Percentiles rank a stretch among this genome's conserved stretches.
Conservation (phyloP, 164 flowering plant species). For the Paratinospora sagittata region DNA sequence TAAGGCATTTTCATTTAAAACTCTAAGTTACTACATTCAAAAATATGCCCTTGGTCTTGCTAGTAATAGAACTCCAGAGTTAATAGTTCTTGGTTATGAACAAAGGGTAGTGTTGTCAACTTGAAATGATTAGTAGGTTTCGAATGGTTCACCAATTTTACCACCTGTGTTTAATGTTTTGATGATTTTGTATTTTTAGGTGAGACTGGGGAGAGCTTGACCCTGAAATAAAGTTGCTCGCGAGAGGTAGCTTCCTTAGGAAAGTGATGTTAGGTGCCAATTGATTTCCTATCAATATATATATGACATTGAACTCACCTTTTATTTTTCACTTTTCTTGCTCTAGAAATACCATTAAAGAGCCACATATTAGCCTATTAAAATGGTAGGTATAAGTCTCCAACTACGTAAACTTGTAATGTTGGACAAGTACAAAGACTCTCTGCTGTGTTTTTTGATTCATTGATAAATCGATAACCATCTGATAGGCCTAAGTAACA, state of each 20-base stretch:
- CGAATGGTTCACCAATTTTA: not conserved
- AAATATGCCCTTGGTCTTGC: not conserved
- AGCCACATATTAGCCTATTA: not conserved
- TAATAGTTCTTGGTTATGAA: not conserved
- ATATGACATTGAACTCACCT: too few species aligned
- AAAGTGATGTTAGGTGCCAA: conserved; percentile 14
- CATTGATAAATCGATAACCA: not conserved
- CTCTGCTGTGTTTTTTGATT: not conserved
- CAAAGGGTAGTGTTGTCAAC: not conserved
- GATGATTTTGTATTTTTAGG: conserved; percentile 12
- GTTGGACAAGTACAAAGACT: not conserved
- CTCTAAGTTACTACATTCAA: not conserved
- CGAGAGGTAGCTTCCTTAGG: conserved; percentile 7
- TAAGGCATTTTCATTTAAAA: too few species aligned
- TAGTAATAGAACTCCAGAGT: not conserved
- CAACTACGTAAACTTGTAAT: not conserved
- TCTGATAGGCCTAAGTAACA: too few species aligned
- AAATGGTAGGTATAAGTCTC: not conserved
- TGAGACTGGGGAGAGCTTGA: conserved; percentile 12
- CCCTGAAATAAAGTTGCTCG: conserved; percentile 8
- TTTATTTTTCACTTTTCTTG: not conserved
- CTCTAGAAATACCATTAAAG: not conserved
- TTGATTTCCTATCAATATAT: too few species aligned
- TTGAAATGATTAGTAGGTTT: conserved; percentile 9
- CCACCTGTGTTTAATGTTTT: too few species aligned